Base-by-base conservation (phyloP, 2,329 filamentous ascomycete species). In the Xylaria sp. region DNA sequence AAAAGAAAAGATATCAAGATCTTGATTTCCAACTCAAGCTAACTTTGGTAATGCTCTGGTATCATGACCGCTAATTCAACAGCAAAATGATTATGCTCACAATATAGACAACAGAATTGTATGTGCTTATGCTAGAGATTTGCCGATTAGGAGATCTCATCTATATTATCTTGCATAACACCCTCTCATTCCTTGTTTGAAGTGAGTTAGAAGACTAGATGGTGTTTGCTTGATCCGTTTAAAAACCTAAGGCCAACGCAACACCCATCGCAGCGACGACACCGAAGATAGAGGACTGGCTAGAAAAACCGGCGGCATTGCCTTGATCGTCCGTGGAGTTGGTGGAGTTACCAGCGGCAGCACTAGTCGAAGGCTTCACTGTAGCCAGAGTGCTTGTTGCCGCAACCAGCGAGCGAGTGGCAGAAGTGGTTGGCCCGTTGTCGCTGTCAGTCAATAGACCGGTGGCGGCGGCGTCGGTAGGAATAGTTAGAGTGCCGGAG, bases 181-280 rank as follows among this genome's bases (percentile, higher is more conserved):
- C 18, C 12, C 0, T 39, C 23, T 32, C 8, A 15, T 23, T 10
- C 28, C 63, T 39, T 34, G 28, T 36, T 23, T 5, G 23, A 50
- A 20, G 55, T 10, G 15, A 23, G 39, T 12, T 4, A 25, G 25
- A 41, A 45, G 25, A 13, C 32, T 8, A 48, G 46, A 48, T 12
- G 46, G 25, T n/a, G 39, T 23, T 25, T 15, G 2, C 13, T 36
- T 41, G 13, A 25, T 41, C 18, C n/a, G 23, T 43, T 58, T 72
- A 76, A 62, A 72, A 73, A 60, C 75, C 72, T 7, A 75, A 70
- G 46, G 68, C 67, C 13, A 76, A 65, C 20, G 72, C 71, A 28
- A 68, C 71, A 30, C 59, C 75, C 30, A 77, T 70, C n/a, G 75
- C 75, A 41, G 73, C 50, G 4, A 76, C 68, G 48, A 76, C 70